Conservation (phyloP, 2,329 filamentous ascomycete genomes). For the Fragosphaeria purpurea region DNA sequence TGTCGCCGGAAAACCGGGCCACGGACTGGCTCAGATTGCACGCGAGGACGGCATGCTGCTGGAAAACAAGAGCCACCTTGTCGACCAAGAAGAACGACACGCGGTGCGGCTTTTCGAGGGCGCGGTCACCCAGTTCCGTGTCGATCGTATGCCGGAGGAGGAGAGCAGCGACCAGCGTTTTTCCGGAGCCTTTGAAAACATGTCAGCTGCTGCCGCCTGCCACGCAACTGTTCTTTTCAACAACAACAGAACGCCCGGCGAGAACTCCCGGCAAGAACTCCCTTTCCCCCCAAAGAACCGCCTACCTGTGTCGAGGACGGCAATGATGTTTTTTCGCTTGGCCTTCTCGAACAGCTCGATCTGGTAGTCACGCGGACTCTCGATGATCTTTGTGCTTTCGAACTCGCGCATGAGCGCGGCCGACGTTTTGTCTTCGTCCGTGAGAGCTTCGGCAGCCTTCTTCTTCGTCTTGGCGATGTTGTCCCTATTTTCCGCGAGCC, state of each 20-base stretch:
- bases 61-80: conserved; percentile 80
- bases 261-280: no score
- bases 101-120: conserved; percentile 46
- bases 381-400: conserved; percentile 48
- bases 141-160: conserved; percentile 68
- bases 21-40: conserved; percentile 72
- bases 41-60: conserved; percentile 74
- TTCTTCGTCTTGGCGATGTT: conserved; percentile 19
- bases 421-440: conserved; percentile 22
- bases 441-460: conserved; percentile 17
- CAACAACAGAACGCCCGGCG: no score
- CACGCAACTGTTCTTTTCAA: no score
- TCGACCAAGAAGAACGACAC: conserved; percentile 85
- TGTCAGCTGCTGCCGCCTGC: not conserved
- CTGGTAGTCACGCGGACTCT: conserved; percentile 80
- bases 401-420: conserved; percentile 24
- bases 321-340: conserved; percentile 77
- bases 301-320: conserved; percentile 79
- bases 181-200: conserved; percentile 65
- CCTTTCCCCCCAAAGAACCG: no score
- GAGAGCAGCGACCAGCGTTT: conserved; percentile 89
- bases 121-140: conserved; percentile 63
- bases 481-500: conserved; percentile 26
- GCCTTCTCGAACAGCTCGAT: conserved; percentile 82
- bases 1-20: conserved; percentile 64